Evolutionary conservation across 371 early-diverging fungal genomes (phyloP).

Genomic region (Mucor plumbeus): DNA sequence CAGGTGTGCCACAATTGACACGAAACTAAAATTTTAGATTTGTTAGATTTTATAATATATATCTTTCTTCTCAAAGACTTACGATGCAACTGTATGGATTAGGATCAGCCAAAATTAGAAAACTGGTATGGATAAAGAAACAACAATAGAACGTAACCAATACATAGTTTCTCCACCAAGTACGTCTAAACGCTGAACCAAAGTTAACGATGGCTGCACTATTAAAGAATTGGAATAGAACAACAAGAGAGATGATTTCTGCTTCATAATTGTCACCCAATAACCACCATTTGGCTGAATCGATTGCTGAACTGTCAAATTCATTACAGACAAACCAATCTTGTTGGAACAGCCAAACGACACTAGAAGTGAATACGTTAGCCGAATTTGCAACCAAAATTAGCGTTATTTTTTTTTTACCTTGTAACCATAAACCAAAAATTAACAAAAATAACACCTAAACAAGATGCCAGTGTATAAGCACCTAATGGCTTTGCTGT

Average conservation of each 20-base stretch:
- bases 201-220: constrained; percentile 70
- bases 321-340: constrained; percentile 73
- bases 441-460: constrained; percentile 70
- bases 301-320: constrained; percentile 65
- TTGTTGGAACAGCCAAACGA: constrained; percentile 62
- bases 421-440: constrained; percentile 55
- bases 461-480: constrained; percentile 67
- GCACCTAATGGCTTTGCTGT: constrained; percentile 72
- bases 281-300: constrained; percentile 76
- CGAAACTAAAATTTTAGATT: constrained; percentile 47
- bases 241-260: constrained; percentile 53
- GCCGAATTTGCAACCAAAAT: not conserved
- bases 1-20: constrained; percentile 71
- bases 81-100: constrained; percentile 66
- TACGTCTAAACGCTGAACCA: constrained; percentile 63
- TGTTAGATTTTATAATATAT: not conserved
- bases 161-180: constrained; percentile 63
- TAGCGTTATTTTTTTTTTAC: constrained; percentile 1
- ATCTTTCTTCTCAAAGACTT: constrained; percentile 14
- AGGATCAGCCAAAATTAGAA: constrained; percentile 66
- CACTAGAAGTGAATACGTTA: constrained; percentile 16
- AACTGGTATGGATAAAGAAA: constrained; percentile 58
- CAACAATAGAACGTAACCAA: constrained; percentile 57
- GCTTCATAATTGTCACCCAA: constrained; percentile 79
- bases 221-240: constrained; percentile 65